Evolutionary conservation across 495 filamentous ascomycete genomes (phyloP).

Genomic region (Talaromyces thailandensis): DNA sequence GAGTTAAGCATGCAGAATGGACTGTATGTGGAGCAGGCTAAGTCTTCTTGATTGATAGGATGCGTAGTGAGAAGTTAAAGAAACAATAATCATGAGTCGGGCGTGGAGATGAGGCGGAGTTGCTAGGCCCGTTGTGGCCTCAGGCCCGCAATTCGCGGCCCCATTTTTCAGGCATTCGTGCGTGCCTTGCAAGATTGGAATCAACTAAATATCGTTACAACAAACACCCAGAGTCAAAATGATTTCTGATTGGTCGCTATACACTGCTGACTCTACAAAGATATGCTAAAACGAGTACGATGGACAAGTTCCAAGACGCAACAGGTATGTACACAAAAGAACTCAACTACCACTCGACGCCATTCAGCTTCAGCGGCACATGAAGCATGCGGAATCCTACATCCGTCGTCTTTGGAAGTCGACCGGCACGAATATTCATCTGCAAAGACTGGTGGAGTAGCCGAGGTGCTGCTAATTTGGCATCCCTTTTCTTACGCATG

Average conservation of each 20-base stretch:
- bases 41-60: background rate
- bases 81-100: too few relatives aligned
- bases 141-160: background rate
- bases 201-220: background rate
- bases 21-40: background rate
- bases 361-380: constrained; percentile 32
- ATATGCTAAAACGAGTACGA: background rate
- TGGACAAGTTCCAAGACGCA: background rate
- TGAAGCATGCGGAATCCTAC: constrained; percentile 28
- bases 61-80: too few relatives aligned
- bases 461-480: constrained; percentile 35
- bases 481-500: constrained; percentile 38
- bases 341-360: constrained; percentile 11
- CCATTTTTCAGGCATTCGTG: too few relatives aligned
- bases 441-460: constrained; percentile 49
- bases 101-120: background rate
- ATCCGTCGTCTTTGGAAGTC: constrained; percentile 27
- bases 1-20: background rate
- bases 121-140: background rate
- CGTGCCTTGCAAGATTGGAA: too few relatives aligned
- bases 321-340: background rate
- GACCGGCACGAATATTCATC: constrained; percentile 48
- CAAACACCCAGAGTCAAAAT: background rate
- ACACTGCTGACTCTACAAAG: background rate
- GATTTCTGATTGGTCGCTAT: background rate